phyloP scores from a whole-genome alignment of 768 basidiomycete genomes.

The Suillus weaverae region DNA sequence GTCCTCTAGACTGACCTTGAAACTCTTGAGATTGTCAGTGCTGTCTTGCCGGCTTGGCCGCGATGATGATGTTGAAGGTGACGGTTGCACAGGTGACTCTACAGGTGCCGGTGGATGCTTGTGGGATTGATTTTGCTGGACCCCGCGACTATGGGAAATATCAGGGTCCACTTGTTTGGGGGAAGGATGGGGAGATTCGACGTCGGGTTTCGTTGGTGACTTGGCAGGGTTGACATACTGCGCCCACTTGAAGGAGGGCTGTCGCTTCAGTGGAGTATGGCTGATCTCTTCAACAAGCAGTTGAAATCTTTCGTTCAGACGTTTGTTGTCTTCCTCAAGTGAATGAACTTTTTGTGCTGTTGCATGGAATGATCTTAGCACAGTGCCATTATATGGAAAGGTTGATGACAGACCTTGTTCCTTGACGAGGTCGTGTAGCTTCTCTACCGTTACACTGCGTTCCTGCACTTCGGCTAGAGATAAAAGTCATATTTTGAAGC shows the following conservation, averaged over 20 bases:
- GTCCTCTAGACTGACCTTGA: constrained; percentile 97
- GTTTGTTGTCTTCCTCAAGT: constrained; percentile 79
- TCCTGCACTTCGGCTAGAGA: constrained; percentile 59
- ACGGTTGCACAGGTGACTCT: constrained; percentile 29
- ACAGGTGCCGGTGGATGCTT: constrained; percentile 34
- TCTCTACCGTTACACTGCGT: constrained; percentile 59
- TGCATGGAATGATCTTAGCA: constrained; percentile 8
- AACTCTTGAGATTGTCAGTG: constrained; percentile 80
- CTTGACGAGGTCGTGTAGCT: constrained; percentile 62
- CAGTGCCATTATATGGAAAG: background rate
- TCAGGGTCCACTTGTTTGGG: constrained; percentile 81
- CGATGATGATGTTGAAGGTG: constrained; percentile 22
- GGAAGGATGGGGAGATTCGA: constrained; percentile 77
- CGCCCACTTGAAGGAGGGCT: constrained; percentile 89
- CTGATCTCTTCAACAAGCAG: constrained; percentile 65
- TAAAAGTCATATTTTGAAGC: constrained; percentile 4
- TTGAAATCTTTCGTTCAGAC: constrained; percentile 61
- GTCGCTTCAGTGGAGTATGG: constrained; percentile 57
- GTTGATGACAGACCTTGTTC: constrained; percentile 62
- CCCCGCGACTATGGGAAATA: constrained; percentile 38
- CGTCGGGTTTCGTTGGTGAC: constrained; percentile 77
- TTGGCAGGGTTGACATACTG: constrained; percentile 72
- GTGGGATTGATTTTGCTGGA: constrained; percentile 27
- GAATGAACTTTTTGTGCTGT: constrained; percentile 65
- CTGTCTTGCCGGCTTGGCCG: constrained; percentile 60